These are phyloP conservation scores for Ceratopteris richardii DNA, from an alignment of 75 land plant genomes.

Conservation along the genomic window DNA sequence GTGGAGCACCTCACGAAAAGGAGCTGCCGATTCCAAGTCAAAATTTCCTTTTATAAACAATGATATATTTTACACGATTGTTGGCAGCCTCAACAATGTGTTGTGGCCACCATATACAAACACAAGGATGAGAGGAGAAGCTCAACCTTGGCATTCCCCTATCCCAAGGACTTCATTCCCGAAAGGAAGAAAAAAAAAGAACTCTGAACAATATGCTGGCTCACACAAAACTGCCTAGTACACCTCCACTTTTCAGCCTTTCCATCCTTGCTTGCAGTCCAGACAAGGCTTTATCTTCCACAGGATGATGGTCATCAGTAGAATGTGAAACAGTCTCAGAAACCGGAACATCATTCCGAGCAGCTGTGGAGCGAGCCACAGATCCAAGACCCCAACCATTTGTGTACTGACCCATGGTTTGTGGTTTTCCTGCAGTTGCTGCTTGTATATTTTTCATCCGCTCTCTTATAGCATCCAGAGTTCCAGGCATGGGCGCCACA, in stretches of 20 bases:
- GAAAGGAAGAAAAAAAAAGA: no score
- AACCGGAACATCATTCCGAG: not conserved
- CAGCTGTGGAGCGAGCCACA: not conserved
- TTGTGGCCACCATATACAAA: no score
- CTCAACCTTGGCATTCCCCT: no score
- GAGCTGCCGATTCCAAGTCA: no score
- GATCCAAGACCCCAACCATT: conserved; percentile 37
- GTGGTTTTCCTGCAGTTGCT: conserved; percentile 56
- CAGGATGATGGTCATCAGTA: conserved; percentile 6
- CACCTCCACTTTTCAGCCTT: conserved; percentile 77
- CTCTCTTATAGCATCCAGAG: conserved; percentile 90
- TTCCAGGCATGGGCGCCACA: conserved; percentile 47
- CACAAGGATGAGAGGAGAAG: no score
- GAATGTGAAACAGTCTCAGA: not conserved
- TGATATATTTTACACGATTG: no score
- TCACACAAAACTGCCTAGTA: conserved; percentile 1
- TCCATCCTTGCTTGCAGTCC: conserved; percentile 99
- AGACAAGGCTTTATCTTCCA: conserved; percentile 88
- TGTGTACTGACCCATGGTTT: conserved; percentile 17
- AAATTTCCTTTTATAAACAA: no score
- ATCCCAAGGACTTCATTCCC: no score
- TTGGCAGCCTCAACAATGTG: no score
- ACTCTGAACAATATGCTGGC: not conserved
- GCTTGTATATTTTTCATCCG: conserved; percentile 95
- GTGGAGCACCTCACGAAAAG: no score